Conservation (phyloP, 768 basidiomycete genomes). For the Dacryopinax primogenitus region DNA sequence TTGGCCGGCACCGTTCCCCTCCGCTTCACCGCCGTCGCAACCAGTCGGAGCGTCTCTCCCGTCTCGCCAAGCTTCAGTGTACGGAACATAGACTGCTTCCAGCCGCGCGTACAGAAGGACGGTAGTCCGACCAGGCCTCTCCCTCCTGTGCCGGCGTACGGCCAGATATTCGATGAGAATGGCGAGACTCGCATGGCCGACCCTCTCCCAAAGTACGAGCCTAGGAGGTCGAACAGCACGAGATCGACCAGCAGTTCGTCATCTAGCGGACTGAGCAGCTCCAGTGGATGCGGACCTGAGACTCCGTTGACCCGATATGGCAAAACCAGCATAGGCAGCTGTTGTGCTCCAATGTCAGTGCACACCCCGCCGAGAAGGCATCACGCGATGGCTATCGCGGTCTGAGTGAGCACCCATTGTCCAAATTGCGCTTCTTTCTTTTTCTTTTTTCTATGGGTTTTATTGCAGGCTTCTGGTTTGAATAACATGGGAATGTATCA, state of each 20-base stretch:
- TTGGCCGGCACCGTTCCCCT: not conserved
- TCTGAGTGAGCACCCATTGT: not conserved
- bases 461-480: not conserved
- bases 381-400: conserved; percentile 1
- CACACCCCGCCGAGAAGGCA: not conserved
- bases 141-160: not conserved
- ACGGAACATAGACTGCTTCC: not conserved
- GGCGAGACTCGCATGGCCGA: conserved; percentile 3
- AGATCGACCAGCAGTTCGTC: not conserved
- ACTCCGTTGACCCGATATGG: not conserved
- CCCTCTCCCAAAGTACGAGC: not conserved
- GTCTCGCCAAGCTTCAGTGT: not conserved
- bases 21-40: not conserved
- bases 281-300: not conserved
- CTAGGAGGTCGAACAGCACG: not conserved
- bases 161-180: conserved; percentile 4
- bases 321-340: not conserved
- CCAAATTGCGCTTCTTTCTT: not conserved
- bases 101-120: not conserved
- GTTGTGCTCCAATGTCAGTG: not conserved
- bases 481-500: not conserved
- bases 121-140: not conserved
- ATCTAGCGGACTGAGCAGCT: not conserved
- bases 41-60: not conserved
- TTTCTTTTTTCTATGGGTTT: not conserved